Evolutionary conservation across 2,329 filamentous ascomycete genomes (phyloP).

Genomic region (Polytolypa hystricis): DNA sequence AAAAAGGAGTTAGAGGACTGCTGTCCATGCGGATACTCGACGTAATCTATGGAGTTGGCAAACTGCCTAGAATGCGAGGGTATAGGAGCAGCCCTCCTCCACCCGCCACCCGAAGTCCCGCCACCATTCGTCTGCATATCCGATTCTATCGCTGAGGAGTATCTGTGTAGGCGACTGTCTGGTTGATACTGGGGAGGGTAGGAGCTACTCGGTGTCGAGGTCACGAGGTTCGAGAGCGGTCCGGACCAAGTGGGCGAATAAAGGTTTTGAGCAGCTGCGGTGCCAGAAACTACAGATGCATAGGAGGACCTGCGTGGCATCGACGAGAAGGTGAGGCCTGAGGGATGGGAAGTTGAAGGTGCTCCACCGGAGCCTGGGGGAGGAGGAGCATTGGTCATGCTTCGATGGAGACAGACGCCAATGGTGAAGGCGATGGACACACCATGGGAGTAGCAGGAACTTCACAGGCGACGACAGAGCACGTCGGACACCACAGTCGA

Average conservation of each 20-base stretch:
- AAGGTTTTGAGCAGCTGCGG: slow-evolving; percentile 29
- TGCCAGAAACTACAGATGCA: slow-evolving; percentile 49
- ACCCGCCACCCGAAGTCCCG: slow-evolving; percentile 31
- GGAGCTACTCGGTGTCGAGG: slow-evolving; percentile 22
- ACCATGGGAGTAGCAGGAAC: slow-evolving; percentile 1
- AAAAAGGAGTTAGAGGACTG: slow-evolving; percentile 48
- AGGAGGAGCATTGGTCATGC: slow-evolving; percentile 36
- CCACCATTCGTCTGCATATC: slow-evolving; percentile 38
- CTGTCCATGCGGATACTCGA: slow-evolving; percentile 13
- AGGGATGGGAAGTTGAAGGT: slow-evolving; percentile 24
- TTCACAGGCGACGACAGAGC: too few species aligned
- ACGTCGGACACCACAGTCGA: too few species aligned
- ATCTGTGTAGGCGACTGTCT: slow-evolving; percentile 23
- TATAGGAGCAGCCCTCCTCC: slow-evolving; percentile 31
- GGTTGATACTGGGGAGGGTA: slow-evolving; percentile 26
- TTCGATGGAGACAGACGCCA: slow-evolving; percentile 7
- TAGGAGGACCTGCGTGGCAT: slow-evolving; percentile 47
- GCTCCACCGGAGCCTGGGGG: slow-evolving; percentile 32
- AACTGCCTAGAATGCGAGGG: slow-evolving; percentile 40
- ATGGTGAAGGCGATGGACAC: neutral
- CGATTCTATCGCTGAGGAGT: slow-evolving; percentile 34
- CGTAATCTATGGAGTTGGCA: slow-evolving; percentile 20
- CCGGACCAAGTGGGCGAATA: slow-evolving; percentile 30
- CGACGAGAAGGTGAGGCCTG: slow-evolving; percentile 25
- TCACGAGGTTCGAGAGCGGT: slow-evolving; percentile 21